Evolutionary conservation across 306 rosid genomes (phyloP).

Genomic region (Sindora glabra): DNA sequence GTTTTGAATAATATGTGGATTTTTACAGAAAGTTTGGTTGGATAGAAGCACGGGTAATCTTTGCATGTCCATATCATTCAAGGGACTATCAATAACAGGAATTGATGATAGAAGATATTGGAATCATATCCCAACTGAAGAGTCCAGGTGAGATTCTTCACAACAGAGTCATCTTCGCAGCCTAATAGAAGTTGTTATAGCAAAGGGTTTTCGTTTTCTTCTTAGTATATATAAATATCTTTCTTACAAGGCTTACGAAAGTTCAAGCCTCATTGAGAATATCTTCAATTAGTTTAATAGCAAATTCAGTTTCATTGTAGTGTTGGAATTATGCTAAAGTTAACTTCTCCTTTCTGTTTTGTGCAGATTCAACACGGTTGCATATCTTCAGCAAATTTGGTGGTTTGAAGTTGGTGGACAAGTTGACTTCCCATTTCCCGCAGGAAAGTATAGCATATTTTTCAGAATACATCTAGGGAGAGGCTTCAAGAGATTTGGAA

Average conservation of each 20-base stretch:
- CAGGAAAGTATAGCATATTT: constrained; percentile 71
- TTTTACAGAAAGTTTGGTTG: constrained; percentile 78
- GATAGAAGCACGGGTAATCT: constrained; percentile 68
- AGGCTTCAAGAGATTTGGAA: constrained; percentile 67
- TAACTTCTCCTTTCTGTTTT: not conserved
- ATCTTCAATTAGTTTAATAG: constrained; percentile 11
- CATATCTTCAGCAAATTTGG: constrained; percentile 94
- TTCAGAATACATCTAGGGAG: constrained; percentile 71
- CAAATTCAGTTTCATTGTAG: constrained; percentile 8
- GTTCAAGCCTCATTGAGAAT: constrained; percentile 12
- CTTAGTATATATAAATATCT: constrained; percentile 3
- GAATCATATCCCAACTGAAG: constrained; percentile 53
- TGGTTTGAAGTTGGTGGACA: constrained; percentile 99
- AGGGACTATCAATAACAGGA: constrained; percentile 80
- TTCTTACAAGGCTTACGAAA: constrained; percentile 24
- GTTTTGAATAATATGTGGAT: constrained; percentile 2
- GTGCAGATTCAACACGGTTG: constrained; percentile 52
- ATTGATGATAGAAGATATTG: constrained; percentile 76
- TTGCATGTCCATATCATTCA: constrained; percentile 61
- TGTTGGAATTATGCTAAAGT: not conserved
- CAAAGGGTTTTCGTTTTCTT: constrained; percentile 11
- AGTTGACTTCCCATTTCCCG: constrained; percentile 85
- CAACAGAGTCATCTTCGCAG: too few relatives aligned
- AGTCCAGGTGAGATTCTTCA: constrained; percentile 49
- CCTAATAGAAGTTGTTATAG: too few relatives aligned